Base-by-base conservation (phyloP, 306 rosid species). In the Cucurbita ficifolia region DNA sequence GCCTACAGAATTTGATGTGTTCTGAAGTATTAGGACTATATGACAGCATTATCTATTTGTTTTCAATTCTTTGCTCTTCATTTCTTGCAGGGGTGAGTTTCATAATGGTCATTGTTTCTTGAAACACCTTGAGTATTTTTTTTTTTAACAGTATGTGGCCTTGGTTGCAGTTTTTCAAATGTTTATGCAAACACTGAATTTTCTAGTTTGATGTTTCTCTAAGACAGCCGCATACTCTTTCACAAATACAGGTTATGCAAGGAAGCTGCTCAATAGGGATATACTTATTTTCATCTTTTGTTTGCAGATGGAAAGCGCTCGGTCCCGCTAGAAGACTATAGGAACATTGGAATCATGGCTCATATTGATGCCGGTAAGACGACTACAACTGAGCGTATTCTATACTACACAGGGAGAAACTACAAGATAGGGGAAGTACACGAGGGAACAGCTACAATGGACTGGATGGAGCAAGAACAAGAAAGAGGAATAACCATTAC, bases 381-480 rank as follows among this genome's bases (percentile, higher is more conserved):
- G 29, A 94, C 99, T 51, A 94, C 99, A 52, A 94, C 97, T 0
- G 96, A 94, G 49, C 76, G 97, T 38, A 52, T 94, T 83, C 89
- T 94, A 79, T 94, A 74, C 81, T 94, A 94, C 75, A 94, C 99
- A 0, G 97, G 99, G 79, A 84, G 95, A 73, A 94, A 91, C 84
- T 94, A 94, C 80, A 94, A 94, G 83, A 94, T 94, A 60, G 97
- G 99, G 67, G 99, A 94, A 83, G 99, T 94, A 3, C 99, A 94
- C 1, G 97, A 94, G 77, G 99, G 97, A 76, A 89, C 97, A 11
- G 97, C 97, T 7, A 94, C 99, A 6, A 91, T 94, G 99, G 99
- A 91, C 73, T 94, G 97, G 99, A 94, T 94, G 99, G 97, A 94
- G 75, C 99, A 94, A 76, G 99, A 94, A 75, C 96, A 94, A 81